Percentiles rank a stretch among this genome's conserved stretches.
Conservation (phyloP, 257 asterid species). For the Ajuga chamaepitys region DNA sequence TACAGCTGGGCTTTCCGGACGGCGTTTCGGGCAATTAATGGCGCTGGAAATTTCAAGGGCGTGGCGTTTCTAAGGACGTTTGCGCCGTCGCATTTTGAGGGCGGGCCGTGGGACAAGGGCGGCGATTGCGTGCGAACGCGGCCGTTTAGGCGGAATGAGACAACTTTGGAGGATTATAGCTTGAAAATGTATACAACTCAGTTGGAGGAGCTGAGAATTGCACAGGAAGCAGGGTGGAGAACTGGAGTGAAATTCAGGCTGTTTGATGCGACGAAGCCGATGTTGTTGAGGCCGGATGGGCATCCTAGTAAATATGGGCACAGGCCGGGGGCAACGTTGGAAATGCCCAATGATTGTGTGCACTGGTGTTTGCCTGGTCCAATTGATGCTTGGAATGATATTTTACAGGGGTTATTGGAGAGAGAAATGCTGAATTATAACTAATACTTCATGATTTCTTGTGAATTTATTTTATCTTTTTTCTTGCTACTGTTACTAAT, state of each 20-base stretch:
- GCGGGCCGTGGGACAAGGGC: constrained; percentile 75
- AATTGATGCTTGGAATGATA: constrained; percentile 57
- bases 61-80: constrained; percentile 50
- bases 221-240: constrained; percentile 49
- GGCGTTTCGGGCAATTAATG: constrained; percentile 52
- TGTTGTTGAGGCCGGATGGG: constrained; percentile 64
- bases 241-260: constrained; percentile 36
- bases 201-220: constrained; percentile 60
- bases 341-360: constrained; percentile 49
- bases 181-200: constrained; percentile 59
- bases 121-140: constrained; percentile 65
- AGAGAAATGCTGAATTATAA: too few relatives aligned
- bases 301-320: constrained; percentile 66
- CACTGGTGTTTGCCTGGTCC: constrained; percentile 83
- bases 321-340: constrained; percentile 21
- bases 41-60: constrained; percentile 34
- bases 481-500: too few relatives aligned
- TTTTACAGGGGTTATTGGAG: constrained; percentile 41
- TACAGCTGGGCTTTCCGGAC: constrained; percentile 78
- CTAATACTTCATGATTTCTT: too few relatives aligned
- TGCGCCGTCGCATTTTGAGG: constrained; percentile 92
- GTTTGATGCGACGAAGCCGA: constrained; percentile 44
- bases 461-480: too few relatives aligned
- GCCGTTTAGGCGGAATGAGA: constrained; percentile 46
- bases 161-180: constrained; percentile 39